Conservation (phyloP, 208 protist genomes). For the Trypanosoma cruzi region DNA sequence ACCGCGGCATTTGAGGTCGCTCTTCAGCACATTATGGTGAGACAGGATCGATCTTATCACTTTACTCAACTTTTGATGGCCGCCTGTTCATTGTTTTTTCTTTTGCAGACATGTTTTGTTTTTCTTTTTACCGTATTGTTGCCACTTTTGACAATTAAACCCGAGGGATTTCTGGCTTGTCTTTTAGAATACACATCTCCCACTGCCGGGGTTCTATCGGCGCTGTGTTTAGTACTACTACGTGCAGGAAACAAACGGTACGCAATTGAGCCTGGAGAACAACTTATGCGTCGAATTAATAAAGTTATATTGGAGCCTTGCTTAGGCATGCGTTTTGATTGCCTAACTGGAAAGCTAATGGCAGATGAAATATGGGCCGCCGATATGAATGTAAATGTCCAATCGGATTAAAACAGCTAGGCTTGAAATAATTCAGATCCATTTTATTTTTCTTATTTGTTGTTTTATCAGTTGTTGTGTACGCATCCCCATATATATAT, state of each 20-base stretch:
- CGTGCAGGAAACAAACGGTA: constrained; percentile 73
- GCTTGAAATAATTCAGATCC: constrained; percentile 4
- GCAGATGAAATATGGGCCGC: constrained; percentile 43
- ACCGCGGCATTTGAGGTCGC: constrained; percentile 85
- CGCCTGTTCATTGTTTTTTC: constrained; percentile 67
- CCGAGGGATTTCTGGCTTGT: constrained; percentile 6
- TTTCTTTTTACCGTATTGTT: constrained; percentile 37
- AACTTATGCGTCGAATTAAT: constrained; percentile 77
- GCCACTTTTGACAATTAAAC: constrained; percentile 43
- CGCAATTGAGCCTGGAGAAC: constrained; percentile 79
- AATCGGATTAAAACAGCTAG: constrained; percentile 25
- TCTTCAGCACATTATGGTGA: constrained; percentile 74
- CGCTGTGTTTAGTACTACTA: constrained; percentile 60
- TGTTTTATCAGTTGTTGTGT: constrained; percentile 17
- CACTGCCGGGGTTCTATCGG: constrained; percentile 34
- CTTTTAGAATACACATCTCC: constrained; percentile 28
- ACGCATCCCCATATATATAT: background rate
- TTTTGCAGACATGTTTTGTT: constrained; percentile 45
- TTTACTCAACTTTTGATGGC: constrained; percentile 77
- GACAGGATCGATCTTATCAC: constrained; percentile 87
- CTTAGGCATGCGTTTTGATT: constrained; percentile 76
- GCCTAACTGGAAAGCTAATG: constrained; percentile 66
- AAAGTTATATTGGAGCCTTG: constrained; percentile 77
- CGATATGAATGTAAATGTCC: constrained; percentile 5
- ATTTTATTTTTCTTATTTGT: background rate